phyloP scores from a whole-genome alignment of 345 rosid genomes.

The Populus nigra region DNA sequence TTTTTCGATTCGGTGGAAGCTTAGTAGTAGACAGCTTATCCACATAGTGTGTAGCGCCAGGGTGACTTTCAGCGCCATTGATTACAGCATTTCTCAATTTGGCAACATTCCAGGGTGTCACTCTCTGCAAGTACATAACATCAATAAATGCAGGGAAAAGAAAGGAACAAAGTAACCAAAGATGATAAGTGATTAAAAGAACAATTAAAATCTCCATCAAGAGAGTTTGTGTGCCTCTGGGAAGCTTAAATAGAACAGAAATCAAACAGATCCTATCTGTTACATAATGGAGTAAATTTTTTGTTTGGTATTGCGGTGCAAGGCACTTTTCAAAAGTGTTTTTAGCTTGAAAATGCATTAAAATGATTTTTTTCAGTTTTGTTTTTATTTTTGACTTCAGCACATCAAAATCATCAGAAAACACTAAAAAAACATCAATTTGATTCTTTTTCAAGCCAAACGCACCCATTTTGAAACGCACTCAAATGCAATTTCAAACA shows the following conservation, averaged over 20 bases:
- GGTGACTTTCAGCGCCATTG: constrained; percentile 82
- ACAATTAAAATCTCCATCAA: neutral
- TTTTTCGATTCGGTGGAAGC: constrained; percentile 49
- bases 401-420: no score
- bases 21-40: constrained; percentile 58
- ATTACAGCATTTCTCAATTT: constrained; percentile 74
- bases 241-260: neutral
- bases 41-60: constrained; percentile 88
- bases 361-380: no score
- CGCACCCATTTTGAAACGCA: no score
- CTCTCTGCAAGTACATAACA: constrained; percentile 53
- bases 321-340: no score
- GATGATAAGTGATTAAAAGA: neutral
- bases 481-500: no score
- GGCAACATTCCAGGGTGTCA: constrained; percentile 76
- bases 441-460: no score
- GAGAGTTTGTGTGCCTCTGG: neutral
- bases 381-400: no score
- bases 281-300: no score
- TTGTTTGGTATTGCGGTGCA: no score
- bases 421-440: no score
- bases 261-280: no score
- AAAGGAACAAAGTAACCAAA: neutral
- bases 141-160: neutral
- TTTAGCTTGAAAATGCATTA: no score